phyloP scores from a whole-genome alignment of 2,329 filamentous ascomycete genomes.

The Diaporthe sp. region DNA sequence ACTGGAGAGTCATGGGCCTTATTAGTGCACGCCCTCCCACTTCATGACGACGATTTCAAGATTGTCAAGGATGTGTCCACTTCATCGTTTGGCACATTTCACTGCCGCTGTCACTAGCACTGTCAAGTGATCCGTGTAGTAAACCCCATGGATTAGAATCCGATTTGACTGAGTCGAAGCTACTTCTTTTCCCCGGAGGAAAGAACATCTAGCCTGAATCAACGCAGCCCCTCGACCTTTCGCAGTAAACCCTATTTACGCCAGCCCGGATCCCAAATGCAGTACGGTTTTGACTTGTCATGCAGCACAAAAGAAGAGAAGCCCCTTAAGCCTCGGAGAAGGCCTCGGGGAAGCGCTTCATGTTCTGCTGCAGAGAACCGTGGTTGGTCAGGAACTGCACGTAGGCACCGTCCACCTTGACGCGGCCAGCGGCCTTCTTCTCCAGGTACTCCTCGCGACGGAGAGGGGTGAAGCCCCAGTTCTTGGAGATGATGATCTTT shows the following conservation, averaged over 20 bases:
- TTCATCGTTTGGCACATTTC: neutral
- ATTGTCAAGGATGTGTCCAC: neutral
- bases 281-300: constrained; percentile 44
- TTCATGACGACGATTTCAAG: neutral
- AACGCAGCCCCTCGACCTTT: constrained; percentile 39
- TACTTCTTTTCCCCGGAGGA: constrained; percentile 33
- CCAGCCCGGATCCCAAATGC: constrained; percentile 59
- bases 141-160: constrained; percentile 39
- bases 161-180: constrained; percentile 42
- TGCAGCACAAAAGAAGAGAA: constrained; percentile 49
- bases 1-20: constrained; percentile 19
- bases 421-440: constrained; percentile 91
- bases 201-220: constrained; percentile 35
- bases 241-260: constrained; percentile 53
- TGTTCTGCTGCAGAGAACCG: constrained; percentile 87
- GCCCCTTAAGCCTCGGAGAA: constrained; percentile 73
- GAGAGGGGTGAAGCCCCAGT: constrained; percentile 99
- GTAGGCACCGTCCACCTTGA: constrained; percentile 99
- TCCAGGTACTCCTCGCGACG: constrained; percentile 97
- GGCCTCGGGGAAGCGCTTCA: constrained; percentile 94
- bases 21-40: constrained; percentile 3
- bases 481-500: constrained; percentile 99
- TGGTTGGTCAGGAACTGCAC: constrained; percentile 99
- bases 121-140: constrained; percentile 17
- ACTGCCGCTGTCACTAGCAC: constrained; percentile 24